Conservation (phyloP, 208 protist species). For the Acanthamoeba divionensis region DNA sequence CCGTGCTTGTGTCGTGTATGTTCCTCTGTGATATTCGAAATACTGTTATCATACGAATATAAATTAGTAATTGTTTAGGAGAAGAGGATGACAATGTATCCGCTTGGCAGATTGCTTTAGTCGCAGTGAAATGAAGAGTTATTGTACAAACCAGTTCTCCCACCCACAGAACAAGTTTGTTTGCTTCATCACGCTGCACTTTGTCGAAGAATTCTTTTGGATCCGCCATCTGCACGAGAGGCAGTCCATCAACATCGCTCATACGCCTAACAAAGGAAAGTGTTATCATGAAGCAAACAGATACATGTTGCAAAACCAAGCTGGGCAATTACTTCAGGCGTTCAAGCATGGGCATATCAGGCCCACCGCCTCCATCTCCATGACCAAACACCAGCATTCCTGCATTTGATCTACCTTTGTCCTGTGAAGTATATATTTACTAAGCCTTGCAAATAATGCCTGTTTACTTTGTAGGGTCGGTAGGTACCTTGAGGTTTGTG, state of each 20-base stretch:
- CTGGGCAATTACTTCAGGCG: no score
- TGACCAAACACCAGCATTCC: constrained; percentile 57
- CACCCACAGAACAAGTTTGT: constrained; percentile 63
- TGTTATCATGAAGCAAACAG: no score
- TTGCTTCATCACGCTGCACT: neutral
- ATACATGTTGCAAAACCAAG: no score
- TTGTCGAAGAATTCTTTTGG: constrained; percentile 68
- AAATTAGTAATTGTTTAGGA: no score
- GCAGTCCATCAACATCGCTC: constrained; percentile 61
- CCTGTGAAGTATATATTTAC: neutral
- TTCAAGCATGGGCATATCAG: constrained; percentile 72
- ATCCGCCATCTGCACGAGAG: constrained; percentile 31
- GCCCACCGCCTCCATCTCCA: constrained; percentile 79
- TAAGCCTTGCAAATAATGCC: neutral
- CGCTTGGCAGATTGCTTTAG: no score
- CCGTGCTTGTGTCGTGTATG: constrained; percentile 71
- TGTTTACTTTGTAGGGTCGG: no score
- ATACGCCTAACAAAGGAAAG: no score
- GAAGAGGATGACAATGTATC: no score
- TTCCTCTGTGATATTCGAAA: constrained; percentile 77
- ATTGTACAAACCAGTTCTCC: constrained; percentile 67
- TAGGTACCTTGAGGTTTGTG: constrained; percentile 67
- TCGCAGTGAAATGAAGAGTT: no score
- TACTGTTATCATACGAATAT: no score
- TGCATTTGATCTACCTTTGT: neutral